phyloP scores from a whole-genome alignment of 305 asterid genomes.

The Salvia sclarea region DNA sequence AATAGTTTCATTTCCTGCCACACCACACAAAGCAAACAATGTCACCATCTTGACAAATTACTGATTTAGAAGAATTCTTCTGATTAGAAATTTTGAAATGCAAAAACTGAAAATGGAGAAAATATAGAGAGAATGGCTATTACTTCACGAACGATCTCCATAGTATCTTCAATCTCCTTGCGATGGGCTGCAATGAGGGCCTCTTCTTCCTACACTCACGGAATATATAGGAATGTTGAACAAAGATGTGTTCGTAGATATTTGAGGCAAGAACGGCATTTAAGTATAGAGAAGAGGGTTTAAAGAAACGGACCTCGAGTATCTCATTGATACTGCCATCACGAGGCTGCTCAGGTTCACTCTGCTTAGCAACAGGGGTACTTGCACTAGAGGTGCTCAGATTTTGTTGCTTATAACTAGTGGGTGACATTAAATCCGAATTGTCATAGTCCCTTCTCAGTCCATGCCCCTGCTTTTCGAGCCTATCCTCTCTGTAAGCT shows the following conservation, averaged over 20 bases:
- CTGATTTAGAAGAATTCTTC: background rate
- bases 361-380: conserved; percentile 42
- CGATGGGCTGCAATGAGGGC: conserved; percentile 94
- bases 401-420: conserved; percentile 46
- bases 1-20: conserved; percentile 95
- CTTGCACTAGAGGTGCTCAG: conserved; percentile 41
- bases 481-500: conserved; percentile 61
- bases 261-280: background rate
- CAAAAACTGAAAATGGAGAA: conserved; percentile 1
- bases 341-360: conserved; percentile 50
- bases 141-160: conserved; percentile 98
- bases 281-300: conserved; percentile 1
- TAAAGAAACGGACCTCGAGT: conserved; percentile 73
- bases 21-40: conserved; percentile 26
- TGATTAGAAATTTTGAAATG: background rate
- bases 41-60: conserved; percentile 7
- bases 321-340: conserved; percentile 77
- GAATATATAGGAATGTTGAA: conserved; percentile 11
- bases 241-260: background rate
- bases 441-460: conserved; percentile 50
- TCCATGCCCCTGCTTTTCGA: conserved; percentile 58
- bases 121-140: conserved; percentile 12
- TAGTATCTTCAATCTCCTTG: conserved; percentile 95
- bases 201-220: conserved; percentile 75
- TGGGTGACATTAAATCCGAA: conserved; percentile 42